Evolutionary conservation across 305 asterid species (phyloP).

Genomic region (Solanum aculeatissimum): DNA sequence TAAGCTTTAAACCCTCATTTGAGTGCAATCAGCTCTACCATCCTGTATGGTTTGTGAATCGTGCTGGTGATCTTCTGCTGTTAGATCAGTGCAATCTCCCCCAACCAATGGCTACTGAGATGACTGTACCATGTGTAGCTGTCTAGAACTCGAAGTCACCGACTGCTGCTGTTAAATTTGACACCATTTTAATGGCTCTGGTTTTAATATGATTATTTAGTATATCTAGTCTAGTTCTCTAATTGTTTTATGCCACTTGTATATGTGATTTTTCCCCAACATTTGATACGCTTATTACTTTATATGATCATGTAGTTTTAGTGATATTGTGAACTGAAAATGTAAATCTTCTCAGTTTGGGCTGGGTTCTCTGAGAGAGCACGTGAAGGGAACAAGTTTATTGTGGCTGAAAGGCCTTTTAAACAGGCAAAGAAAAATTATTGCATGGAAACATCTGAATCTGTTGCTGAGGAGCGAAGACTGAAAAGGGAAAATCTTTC

Average conservation of each 20-base stretch:
- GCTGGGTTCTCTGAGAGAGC: constrained; percentile 85
- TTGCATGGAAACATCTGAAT: constrained; percentile 62
- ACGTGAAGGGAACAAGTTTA: constrained; percentile 84
- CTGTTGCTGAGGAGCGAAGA: constrained; percentile 68
- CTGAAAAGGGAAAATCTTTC: constrained; percentile 43
- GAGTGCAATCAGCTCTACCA: not conserved
- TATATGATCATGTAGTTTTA: not conserved
- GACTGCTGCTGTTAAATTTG: not conserved
- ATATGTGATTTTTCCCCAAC: not conserved
- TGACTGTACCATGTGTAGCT: not conserved
- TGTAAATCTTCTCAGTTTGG: constrained; percentile 53
- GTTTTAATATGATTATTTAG: not conserved
- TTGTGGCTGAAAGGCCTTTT: constrained; percentile 65
- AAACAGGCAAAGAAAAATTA: constrained; percentile 37
- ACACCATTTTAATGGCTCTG: not conserved
- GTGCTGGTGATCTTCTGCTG: not conserved
- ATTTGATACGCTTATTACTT: not conserved
- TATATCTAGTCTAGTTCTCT: not conserved
- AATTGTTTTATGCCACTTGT: not conserved
- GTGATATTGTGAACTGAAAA: not conserved
- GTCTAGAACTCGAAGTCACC: not conserved
- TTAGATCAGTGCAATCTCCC: not conserved
- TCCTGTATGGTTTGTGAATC: not conserved
- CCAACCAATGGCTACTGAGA: not conserved
- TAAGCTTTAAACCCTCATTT: not conserved